phyloP scores from a whole-genome alignment of 1,284 basidiomycete species.

The Moesziomyces globuligerus region DNA sequence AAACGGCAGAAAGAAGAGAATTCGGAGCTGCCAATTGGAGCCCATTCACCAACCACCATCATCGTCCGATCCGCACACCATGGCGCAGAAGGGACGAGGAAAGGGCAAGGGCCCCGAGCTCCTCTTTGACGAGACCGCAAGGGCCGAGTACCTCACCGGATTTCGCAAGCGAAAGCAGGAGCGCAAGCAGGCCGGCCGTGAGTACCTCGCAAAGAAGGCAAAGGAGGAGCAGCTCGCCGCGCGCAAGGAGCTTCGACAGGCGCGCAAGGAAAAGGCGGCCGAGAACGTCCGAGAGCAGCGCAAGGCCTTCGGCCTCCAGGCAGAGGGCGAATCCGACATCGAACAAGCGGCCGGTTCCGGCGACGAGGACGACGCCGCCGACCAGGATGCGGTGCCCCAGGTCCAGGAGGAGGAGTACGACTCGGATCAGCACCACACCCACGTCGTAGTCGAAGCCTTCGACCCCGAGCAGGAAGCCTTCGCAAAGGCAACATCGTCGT shows the following conservation, averaged over 20 bases:
- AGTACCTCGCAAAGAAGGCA: conserved; percentile 49
- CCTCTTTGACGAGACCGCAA: conserved; percentile 61
- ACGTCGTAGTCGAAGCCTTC: conserved; percentile 46
- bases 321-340: conserved; percentile 51
- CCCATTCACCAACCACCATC: background rate
- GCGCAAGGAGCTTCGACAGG: conserved; percentile 44
- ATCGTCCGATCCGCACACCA: background rate
- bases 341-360: conserved; percentile 19
- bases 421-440: conserved; percentile 47
- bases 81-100: conserved; percentile 17
- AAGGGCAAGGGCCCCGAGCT: conserved; percentile 48
- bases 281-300: conserved; percentile 60
- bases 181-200: conserved; percentile 59
- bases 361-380: conserved; percentile 25
- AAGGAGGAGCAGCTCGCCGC: conserved; percentile 48
- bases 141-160: conserved; percentile 64
- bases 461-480: conserved; percentile 50
- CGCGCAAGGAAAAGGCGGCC: conserved; percentile 53
- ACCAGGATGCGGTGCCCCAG: conserved; percentile 21
- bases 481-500: conserved; percentile 34
- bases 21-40: too few species aligned
- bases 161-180: conserved; percentile 64
- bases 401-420: conserved; percentile 44
- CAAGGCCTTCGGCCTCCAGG: conserved; percentile 51
- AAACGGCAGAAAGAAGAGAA: too few species aligned